Percentiles rank a stretch among this genome's conserved stretches.
These are phyloP conservation scores for Heliophila coronopifolia DNA, from an alignment of 441 rosid species.

Conservation along the genomic window DNA sequence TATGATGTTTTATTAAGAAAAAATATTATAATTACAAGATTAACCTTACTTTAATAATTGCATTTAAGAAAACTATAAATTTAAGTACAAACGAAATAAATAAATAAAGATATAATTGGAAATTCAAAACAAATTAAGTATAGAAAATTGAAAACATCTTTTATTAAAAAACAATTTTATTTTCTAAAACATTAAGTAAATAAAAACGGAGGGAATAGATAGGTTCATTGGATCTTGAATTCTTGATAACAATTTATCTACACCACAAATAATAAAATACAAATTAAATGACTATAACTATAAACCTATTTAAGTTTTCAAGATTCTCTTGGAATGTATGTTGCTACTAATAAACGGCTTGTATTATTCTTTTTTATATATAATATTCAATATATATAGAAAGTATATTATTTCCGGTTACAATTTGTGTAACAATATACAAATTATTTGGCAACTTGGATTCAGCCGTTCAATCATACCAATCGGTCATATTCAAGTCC, in stretches of 20 bases:
- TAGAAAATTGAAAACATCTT: too few species aligned
- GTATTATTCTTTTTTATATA: neutral
- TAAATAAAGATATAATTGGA: too few species aligned
- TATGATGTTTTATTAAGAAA: too few species aligned
- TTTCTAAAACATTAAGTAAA: too few species aligned
- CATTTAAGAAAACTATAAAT: too few species aligned
- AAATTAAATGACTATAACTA: conserved; percentile 6
- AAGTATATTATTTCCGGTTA: neutral
- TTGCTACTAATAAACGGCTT: conserved; percentile 13
- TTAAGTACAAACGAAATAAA: too few species aligned
- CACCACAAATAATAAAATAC: conserved; percentile 9
- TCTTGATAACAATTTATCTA: conserved; percentile 13
- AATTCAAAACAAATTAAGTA: too few species aligned
- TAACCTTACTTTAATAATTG: too few species aligned
- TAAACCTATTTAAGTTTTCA: neutral
- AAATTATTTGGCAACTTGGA: neutral
- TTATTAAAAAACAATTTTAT: too few species aligned
- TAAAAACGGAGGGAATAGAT: too few species aligned
- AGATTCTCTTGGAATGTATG: conserved; percentile 15
- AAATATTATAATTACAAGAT: too few species aligned
- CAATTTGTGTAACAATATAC: neutral
- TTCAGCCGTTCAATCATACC: neutral
- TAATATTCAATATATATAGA: neutral
- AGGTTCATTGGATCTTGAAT: conserved; percentile 32
- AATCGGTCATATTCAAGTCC: neutral